phyloP scores from a whole-genome alignment of 768 basidiomycete genomes.

The Auricularia heimuer region DNA sequence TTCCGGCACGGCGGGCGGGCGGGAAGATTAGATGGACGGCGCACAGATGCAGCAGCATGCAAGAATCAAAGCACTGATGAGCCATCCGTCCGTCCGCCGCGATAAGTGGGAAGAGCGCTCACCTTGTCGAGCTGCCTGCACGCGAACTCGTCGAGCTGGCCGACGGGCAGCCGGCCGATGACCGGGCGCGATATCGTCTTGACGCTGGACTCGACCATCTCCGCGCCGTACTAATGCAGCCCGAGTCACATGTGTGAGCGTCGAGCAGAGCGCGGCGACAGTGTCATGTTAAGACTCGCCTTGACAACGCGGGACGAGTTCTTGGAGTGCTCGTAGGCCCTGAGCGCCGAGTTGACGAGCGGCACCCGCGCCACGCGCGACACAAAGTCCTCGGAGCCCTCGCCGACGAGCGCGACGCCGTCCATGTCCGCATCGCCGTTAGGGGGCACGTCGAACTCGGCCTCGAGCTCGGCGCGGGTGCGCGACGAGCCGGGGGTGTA shows the following conservation, averaged over 20 bases:
- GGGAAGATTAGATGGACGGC: neutral
- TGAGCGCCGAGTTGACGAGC: slow-evolving; percentile 59
- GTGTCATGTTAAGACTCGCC: slow-evolving; percentile 29
- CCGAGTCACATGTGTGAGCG: neutral
- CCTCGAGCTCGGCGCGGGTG: neutral
- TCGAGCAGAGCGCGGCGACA: slow-evolving; percentile 5
- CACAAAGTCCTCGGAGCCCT: slow-evolving; percentile 28
- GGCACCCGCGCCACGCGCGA: slow-evolving; percentile 60
- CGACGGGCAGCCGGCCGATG: slow-evolving; percentile 64
- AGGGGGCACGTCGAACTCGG: neutral
- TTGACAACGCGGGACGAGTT: slow-evolving; percentile 78
- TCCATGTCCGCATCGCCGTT: neutral
- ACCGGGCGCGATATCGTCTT: slow-evolving; percentile 75
- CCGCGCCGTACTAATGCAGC: slow-evolving; percentile 61
- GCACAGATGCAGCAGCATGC: neutral
- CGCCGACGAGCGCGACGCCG: neutral
- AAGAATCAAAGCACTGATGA: slow-evolving; percentile 6
- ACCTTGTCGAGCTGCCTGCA: slow-evolving; percentile 81
- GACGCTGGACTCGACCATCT: slow-evolving; percentile 78
- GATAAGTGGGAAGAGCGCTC: slow-evolving; percentile 15
- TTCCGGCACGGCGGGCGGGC: neutral
- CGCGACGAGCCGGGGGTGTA: neutral
- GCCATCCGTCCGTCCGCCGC: too few relatives aligned
- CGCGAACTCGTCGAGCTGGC: slow-evolving; percentile 77
- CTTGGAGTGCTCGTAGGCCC: slow-evolving; percentile 75